Evolutionary conservation across 345 rosid species (phyloP).

Genomic region (Eucalyptus regnans): DNA sequence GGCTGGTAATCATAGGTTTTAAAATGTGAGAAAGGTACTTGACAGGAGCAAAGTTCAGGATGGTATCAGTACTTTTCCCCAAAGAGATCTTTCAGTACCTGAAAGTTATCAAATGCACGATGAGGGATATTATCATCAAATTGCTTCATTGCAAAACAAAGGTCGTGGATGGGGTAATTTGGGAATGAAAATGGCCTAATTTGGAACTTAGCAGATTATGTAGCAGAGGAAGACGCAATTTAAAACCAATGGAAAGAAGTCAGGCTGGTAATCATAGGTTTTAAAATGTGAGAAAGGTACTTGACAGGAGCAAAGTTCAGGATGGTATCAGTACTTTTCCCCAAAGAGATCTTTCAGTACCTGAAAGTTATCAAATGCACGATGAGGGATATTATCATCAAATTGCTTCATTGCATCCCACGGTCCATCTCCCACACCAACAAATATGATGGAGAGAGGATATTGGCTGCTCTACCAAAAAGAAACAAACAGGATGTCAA

Average conservation of each 20-base stretch:
- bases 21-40: neutral
- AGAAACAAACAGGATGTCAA: neutral
- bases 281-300: neutral
- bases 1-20: neutral
- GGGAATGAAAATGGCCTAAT: neutral
- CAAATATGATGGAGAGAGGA: conserved; percentile 80
- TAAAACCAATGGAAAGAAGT: neutral
- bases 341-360: conserved; percentile 7
- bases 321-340: neutral
- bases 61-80: neutral
- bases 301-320: neutral
- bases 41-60: neutral
- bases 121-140: conserved; percentile 91
- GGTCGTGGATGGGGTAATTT: neutral
- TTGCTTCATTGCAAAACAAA: conserved; percentile 40
- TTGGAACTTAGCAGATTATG: neutral
- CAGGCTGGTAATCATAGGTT: neutral
- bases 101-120: conserved; percentile 87
- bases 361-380: conserved; percentile 92
- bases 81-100: conserved; percentile 24
- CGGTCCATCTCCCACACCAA: conserved; percentile 98
- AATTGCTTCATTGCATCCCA: conserved; percentile 90
- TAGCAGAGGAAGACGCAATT: neutral
- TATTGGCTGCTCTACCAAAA: conserved; percentile 32
- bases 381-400: conserved; percentile 86